A percentile compares a stretch with the other conserved stretches of the same genome.
Conservation (phyloP, 2,329 filamentous ascomycete genomes). For the Diplodia mutila region DNA sequence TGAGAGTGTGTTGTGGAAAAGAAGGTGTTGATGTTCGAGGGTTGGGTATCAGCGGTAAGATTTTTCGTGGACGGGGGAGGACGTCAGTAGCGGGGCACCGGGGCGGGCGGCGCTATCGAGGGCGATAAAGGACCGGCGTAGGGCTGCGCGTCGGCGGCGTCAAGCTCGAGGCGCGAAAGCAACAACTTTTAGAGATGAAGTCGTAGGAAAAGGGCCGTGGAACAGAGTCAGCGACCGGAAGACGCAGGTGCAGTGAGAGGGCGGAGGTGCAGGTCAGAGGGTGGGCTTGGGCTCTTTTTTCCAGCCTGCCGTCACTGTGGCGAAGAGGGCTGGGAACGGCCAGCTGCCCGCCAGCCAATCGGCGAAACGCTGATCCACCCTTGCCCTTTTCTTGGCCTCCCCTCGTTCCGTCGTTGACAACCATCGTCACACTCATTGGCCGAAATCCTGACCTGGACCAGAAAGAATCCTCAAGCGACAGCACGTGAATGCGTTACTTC, state of each 20-base stretch:
- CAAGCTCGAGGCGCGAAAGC: not conserved
- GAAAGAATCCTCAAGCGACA: not conserved
- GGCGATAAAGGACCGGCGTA: constrained; percentile 23
- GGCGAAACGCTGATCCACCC: constrained; percentile 26
- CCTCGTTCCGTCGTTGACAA: not conserved
- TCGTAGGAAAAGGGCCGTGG: constrained; percentile 17
- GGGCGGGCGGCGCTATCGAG: constrained; percentile 24
- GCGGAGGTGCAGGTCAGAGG: constrained; percentile 15
- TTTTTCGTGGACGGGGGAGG: constrained; percentile 24
- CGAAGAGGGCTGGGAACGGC: constrained; percentile 24
- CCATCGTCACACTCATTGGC: not conserved
- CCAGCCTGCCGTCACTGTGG: constrained; percentile 21
- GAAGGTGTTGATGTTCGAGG: constrained; percentile 4
- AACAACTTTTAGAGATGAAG: not conserved
- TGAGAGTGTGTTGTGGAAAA: constrained; percentile 33
- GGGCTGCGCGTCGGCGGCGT: constrained; percentile 23
- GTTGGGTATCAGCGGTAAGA: constrained; percentile 25
- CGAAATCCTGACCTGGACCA: not conserved
- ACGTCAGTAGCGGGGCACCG: constrained; percentile 27
- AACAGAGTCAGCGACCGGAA: not conserved
- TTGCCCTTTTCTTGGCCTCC: constrained; percentile 1
- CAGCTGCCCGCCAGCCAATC: constrained; percentile 23
- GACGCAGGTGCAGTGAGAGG: not conserved
- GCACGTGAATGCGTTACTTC: not conserved
- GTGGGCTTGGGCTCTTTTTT: constrained; percentile 16